phyloP scores from a whole-genome alignment of 78 protist species.

The Guillardia theta region DNA sequence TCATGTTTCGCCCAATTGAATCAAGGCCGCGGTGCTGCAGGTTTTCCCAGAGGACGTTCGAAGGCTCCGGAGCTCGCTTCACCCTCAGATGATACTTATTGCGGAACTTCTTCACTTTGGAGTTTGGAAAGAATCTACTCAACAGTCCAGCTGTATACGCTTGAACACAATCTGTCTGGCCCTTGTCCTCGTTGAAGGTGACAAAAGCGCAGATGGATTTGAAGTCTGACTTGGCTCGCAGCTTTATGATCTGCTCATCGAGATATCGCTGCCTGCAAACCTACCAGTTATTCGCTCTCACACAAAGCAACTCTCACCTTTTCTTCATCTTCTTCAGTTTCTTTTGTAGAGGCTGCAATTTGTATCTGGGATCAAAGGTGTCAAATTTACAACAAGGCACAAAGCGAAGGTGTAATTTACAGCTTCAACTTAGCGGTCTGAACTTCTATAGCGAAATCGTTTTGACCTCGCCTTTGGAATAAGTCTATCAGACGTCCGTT shows the following conservation, averaged over 20 bases:
- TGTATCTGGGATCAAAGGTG: not conserved
- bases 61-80: not conserved
- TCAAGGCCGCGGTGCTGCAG: conserved; percentile 24
- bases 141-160: not conserved
- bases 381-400: not conserved
- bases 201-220: not conserved
- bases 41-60: not conserved
- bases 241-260: not conserved
- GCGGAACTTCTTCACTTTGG: not conserved
- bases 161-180: not conserved
- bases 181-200: conserved; percentile 14
- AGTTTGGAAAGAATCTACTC: not conserved
- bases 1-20: not conserved
- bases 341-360: not conserved
- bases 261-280: not conserved
- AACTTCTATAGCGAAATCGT: not conserved
- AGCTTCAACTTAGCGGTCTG: not conserved
- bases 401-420: not conserved
- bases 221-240: not conserved
- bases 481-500: not conserved
- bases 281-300: not conserved
- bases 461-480: not conserved
- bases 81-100: not conserved
- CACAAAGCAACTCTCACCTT: not conserved
- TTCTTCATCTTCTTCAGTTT: not conserved